phyloP scores from a whole-genome alignment of 2,329 filamentous ascomycete genomes.

The Neonectria hederae region DNA sequence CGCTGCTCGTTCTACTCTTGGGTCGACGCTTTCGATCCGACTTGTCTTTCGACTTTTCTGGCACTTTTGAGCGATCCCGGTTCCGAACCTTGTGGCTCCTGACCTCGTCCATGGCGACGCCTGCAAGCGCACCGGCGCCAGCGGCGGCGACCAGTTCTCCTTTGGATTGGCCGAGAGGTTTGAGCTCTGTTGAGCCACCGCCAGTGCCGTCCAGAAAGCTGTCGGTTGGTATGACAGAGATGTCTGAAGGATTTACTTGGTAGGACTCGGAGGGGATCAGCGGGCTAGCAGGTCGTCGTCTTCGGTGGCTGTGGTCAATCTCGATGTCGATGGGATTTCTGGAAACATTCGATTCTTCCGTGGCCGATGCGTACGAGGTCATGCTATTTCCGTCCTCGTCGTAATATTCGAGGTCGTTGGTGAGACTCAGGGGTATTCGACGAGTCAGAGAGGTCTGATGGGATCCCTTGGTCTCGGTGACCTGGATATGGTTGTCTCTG shows the following conservation, averaged over 20 bases:
- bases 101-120: constrained; percentile 53
- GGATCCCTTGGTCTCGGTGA: constrained; percentile 80
- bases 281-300: constrained; percentile 73
- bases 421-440: constrained; percentile 63
- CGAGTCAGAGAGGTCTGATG: constrained; percentile 70
- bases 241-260: constrained; percentile 78
- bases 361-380: constrained; percentile 80
- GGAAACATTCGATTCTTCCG: constrained; percentile 81
- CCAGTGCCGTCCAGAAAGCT: constrained; percentile 70
- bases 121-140: constrained; percentile 46
- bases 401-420: constrained; percentile 52
- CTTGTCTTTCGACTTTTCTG: constrained; percentile 56
- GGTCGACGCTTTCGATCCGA: constrained; percentile 58
- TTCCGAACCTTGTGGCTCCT: constrained; percentile 57
- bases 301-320: constrained; percentile 70
- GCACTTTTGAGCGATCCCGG: constrained; percentile 54
- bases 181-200: constrained; percentile 52
- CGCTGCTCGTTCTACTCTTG: constrained; percentile 62
- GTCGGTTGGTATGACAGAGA: constrained; percentile 77
- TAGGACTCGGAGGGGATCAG: constrained; percentile 71
- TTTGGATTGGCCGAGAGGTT: constrained; percentile 54
- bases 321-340: constrained; percentile 88
- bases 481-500: constrained; percentile 77
- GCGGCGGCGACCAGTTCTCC: constrained; percentile 51
- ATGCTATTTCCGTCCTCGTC: constrained; percentile 72